phyloP scores from a whole-genome alignment of 1,139 yeast species.

The Nakaseomyces kungkrabaensis region DNA sequence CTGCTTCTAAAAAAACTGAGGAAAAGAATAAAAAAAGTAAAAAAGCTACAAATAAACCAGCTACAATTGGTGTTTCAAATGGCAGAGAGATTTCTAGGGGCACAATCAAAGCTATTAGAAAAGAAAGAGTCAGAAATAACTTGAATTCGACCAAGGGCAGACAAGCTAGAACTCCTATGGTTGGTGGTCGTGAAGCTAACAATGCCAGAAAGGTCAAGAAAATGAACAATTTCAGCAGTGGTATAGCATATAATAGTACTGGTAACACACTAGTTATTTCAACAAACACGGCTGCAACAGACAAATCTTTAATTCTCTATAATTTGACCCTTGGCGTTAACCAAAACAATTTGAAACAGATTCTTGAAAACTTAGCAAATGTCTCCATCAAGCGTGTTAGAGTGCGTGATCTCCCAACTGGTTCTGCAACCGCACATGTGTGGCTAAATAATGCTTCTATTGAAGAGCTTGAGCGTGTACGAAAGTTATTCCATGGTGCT shows the following conservation, averaged over 20 bases:
- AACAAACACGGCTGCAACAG: slow-evolving; percentile 8
- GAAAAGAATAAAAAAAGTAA: neutral
- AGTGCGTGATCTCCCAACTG: slow-evolving; percentile 24
- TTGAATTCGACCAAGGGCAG: neutral
- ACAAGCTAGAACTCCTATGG: neutral
- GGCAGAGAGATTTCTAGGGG: neutral
- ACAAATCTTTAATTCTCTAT: slow-evolving; percentile 15
- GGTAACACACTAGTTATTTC: slow-evolving; percentile 17
- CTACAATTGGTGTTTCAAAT: neutral
- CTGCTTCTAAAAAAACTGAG: slow-evolving; percentile 9
- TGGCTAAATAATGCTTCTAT: slow-evolving; percentile 14
- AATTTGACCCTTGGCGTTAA: slow-evolving; percentile 24
- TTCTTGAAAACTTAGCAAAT: slow-evolving; percentile 17
- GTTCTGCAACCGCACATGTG: slow-evolving; percentile 26
- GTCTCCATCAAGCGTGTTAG: slow-evolving; percentile 15
- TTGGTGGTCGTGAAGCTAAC: slow-evolving; percentile 33
- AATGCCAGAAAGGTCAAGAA: too few species aligned
- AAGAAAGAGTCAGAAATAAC: neutral
- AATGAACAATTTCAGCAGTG: too few species aligned
- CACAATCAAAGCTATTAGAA: neutral
- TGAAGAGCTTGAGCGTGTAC: slow-evolving; percentile 16
- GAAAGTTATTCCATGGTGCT: slow-evolving; percentile 21
- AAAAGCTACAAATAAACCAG: neutral
- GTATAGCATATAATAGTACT: neutral
- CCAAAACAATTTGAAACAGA: slow-evolving; percentile 14